phyloP scores from a whole-genome alignment of 345 rosid species.

The Melaleuca quinquenervia region DNA sequence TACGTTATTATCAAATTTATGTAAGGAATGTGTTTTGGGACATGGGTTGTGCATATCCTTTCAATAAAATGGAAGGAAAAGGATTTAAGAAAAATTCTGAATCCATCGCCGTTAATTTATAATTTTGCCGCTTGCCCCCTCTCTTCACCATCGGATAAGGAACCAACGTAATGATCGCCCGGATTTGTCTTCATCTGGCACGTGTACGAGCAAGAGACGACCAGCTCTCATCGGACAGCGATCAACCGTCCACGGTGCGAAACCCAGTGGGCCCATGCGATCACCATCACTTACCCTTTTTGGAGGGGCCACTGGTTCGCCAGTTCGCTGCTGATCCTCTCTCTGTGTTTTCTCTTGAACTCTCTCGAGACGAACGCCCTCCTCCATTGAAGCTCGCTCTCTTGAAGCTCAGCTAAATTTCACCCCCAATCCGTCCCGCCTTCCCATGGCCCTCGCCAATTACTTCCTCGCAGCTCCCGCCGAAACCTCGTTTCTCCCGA shows the following conservation, averaged over 20 bases:
- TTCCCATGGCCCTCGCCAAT: constrained; percentile 50
- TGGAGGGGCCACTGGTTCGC: neutral
- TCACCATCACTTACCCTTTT: neutral
- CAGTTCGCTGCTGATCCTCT: neutral
- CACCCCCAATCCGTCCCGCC: neutral
- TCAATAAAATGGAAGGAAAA: neutral
- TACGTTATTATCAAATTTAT: neutral
- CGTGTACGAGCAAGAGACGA: neutral
- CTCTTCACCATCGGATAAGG: neutral
- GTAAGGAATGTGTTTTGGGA: neutral
- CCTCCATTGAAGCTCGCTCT: neutral
- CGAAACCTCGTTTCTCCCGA: constrained; percentile 14
- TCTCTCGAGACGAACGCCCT: neutral
- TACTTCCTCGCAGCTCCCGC: constrained; percentile 39
- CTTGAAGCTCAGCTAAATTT: neutral
- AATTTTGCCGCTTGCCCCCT: neutral
- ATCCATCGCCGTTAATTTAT: neutral
- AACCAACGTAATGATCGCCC: neutral
- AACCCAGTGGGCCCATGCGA: neutral
- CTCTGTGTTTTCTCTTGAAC: neutral
- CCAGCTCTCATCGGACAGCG: neutral
- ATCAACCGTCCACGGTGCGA: neutral
- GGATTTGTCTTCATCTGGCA: neutral
- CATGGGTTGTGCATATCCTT: neutral
- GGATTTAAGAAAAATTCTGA: neutral